These are phyloP conservation scores for Solanum dulcamara DNA, from an alignment of 257 asterid genomes.

Conservation along the genomic window DNA sequence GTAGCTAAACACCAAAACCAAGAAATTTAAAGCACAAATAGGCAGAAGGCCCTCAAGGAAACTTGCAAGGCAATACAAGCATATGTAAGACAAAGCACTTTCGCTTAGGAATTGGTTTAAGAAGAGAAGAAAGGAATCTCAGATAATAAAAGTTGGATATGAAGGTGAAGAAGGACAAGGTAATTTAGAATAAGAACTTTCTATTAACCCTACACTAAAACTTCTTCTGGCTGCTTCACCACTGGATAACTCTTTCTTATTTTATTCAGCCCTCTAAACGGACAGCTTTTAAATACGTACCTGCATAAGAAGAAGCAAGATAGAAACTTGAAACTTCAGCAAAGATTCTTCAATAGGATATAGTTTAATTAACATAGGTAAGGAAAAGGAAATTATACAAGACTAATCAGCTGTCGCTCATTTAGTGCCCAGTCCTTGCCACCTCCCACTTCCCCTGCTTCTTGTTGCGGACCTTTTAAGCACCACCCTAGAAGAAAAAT, in stretches of 20 bases:
- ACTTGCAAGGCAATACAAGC: conserved; percentile 30
- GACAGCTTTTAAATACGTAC: conserved; percentile 5
- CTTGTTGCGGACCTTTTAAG: background rate
- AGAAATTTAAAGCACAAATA: background rate
- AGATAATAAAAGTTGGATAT: background rate
- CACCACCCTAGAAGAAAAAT: background rate
- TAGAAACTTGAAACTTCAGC: conserved; percentile 8
- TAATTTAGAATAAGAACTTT: background rate
- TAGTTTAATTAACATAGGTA: background rate
- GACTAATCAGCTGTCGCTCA: background rate
- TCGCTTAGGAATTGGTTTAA: conserved; percentile 7
- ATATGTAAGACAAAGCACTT: conserved; percentile 9
- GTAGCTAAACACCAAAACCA: background rate
- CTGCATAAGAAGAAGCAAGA: conserved; percentile 36
- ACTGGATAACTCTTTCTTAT: background rate
- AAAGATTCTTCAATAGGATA: background rate
- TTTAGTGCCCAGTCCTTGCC: background rate
- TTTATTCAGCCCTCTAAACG: background rate
- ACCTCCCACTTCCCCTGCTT: background rate
- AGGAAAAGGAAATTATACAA: background rate
- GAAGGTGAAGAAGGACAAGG: background rate
- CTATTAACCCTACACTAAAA: background rate
- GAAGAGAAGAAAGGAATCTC: background rate
- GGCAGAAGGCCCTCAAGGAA: conserved; percentile 7
- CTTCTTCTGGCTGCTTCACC: background rate